phyloP scores from a whole-genome alignment of 2,329 filamentous ascomycete species.

The Thielaviopsis musarum region DNA sequence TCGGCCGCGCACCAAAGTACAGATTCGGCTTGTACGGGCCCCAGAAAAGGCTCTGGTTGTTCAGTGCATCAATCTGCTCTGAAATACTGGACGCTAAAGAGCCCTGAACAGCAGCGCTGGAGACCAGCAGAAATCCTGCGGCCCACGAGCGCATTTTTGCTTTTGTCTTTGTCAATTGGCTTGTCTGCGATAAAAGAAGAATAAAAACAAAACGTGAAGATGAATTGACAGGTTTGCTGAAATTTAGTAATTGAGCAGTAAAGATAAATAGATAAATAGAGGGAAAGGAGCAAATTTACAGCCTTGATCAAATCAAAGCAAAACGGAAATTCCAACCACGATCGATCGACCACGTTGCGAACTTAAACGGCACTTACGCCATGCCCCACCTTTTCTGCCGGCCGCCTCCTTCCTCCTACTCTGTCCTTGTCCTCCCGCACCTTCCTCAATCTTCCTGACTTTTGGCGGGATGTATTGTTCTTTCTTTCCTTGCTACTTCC shows the following conservation, averaged over 20 bases:
- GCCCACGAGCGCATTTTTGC: constrained; percentile 13
- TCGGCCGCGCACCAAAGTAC: constrained; percentile 79
- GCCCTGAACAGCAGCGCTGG: constrained; percentile 1
- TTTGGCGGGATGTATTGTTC: neutral
- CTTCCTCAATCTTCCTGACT: neutral
- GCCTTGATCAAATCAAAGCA: neutral
- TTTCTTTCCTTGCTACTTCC: neutral
- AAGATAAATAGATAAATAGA: constrained; percentile 1
- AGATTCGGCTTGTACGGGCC: constrained; percentile 87
- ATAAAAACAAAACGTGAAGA: constrained; percentile 10
- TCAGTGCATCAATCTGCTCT: constrained; percentile 18
- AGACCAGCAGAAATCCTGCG: constrained; percentile 8
- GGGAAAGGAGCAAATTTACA: too few species aligned
- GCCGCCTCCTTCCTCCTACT: neutral
- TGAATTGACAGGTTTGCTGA: neutral
- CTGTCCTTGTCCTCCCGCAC: neutral
- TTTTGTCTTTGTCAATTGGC: constrained; percentile 12
- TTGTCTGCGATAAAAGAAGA: constrained; percentile 10
- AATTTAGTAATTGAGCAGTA: neutral
- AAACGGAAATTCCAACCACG: too few species aligned
- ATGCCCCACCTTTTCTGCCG: neutral
- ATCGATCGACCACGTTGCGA: constrained; percentile 1
- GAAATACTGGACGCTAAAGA: constrained; percentile 1
- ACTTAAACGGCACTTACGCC: neutral
- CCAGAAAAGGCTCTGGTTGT: constrained; percentile 84